phyloP scores from a whole-genome alignment of 345 rosid species.

The Ricinus communis region DNA sequence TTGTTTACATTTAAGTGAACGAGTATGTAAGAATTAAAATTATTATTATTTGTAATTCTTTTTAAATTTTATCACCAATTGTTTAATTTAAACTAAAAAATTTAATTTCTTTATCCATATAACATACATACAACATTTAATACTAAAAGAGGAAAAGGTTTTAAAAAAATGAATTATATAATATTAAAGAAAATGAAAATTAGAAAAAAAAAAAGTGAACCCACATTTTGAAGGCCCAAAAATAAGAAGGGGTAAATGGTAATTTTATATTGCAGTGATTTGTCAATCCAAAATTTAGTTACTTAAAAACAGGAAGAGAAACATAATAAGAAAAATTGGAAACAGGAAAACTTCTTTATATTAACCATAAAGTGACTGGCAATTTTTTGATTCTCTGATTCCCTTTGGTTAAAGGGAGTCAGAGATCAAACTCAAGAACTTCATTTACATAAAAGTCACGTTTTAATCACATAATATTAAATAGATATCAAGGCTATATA shows the following conservation, averaged over 20 bases:
- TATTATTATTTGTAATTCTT: too few species aligned
- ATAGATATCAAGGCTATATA: too few species aligned
- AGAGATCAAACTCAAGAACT: background rate
- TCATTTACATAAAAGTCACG: background rate
- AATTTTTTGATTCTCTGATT: conserved; percentile 61
- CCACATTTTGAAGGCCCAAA: too few species aligned
- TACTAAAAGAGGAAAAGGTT: too few species aligned
- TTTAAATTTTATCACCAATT: too few species aligned
- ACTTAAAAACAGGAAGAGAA: background rate
- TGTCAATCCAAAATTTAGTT: conserved; percentile 4
- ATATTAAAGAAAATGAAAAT: background rate
- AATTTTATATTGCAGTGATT: background rate
- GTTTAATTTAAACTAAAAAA: too few species aligned
- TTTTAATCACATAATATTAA: too few species aligned
- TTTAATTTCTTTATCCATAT: too few species aligned
- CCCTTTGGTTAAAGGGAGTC: conserved; percentile 24
- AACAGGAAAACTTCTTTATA: conserved; percentile 3
- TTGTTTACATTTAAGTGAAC: background rate
- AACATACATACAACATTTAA: too few species aligned
- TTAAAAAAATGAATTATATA: too few species aligned
- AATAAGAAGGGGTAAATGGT: conserved; percentile 14
- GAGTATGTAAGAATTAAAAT: too few species aligned
- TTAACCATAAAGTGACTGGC: background rate
- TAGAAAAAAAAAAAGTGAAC: too few species aligned
- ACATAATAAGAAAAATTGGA: background rate